A percentile compares a stretch with the other conserved stretches of the same genome.
phyloP scores from a whole-genome alignment of 1,139 yeast genomes.

The Insectozyma bohioensis region DNA sequence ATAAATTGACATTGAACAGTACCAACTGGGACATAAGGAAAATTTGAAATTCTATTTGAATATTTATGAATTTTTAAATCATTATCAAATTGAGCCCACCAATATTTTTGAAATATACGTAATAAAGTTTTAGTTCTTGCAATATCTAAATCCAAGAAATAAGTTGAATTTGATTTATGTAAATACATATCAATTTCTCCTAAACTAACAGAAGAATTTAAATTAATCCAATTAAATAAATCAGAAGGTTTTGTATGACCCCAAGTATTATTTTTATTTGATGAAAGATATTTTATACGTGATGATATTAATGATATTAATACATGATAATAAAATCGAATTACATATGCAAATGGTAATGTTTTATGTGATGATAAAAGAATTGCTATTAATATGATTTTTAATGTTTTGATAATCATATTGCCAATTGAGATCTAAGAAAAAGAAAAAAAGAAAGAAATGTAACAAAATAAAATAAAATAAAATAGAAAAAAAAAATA shows the following conservation, averaged over 20 bases:
- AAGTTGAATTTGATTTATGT: constrained; percentile 86
- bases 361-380: constrained; percentile 49
- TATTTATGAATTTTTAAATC: constrained; percentile 27
- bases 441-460: not conserved
- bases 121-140: constrained; percentile 68
- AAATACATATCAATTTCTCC: constrained; percentile 82
- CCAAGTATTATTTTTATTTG: constrained; percentile 32
- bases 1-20: constrained; percentile 67
- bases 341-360: constrained; percentile 65
- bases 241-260: constrained; percentile 28
- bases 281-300: constrained; percentile 19
- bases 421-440: not conserved
- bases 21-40: constrained; percentile 80
- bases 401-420: constrained; percentile 11
- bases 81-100: constrained; percentile 41
- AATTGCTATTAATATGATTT: constrained; percentile 13
- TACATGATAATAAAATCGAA: constrained; percentile 58
- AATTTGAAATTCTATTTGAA: constrained; percentile 22
- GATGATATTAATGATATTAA: constrained; percentile 41
- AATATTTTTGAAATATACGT: constrained; percentile 51
- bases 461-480: too few relatives aligned
- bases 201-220: constrained; percentile 64
- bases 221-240: constrained; percentile 46
- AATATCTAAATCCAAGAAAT: constrained; percentile 80
- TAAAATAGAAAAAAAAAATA: not conserved